Evolutionary conservation across 192 early-diverging fungal genomes (phyloP).

Genomic region (Lobulomyces angularis): DNA sequence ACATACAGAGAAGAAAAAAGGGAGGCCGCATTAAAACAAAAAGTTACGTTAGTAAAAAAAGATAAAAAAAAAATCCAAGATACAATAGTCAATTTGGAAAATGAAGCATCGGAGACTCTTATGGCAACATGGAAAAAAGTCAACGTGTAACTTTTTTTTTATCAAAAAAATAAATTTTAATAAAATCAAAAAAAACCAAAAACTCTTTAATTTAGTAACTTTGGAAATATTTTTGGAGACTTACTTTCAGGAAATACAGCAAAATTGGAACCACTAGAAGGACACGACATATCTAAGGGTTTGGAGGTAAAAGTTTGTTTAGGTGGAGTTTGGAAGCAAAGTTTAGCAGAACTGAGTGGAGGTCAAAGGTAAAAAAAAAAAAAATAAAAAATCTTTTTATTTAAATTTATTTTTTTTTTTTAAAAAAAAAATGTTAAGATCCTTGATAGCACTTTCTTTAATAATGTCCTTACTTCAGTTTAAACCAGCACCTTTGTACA

Average conservation of each 20-base stretch:
- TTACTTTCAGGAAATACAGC: slow-evolving; percentile 83
- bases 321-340: slow-evolving; percentile 95
- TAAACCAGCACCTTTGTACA: slow-evolving; percentile 99
- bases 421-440: slow-evolving; percentile 31
- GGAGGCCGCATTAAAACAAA: slow-evolving; percentile 67
- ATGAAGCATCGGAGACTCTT: slow-evolving; percentile 82
- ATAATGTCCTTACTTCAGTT: slow-evolving; percentile 93
- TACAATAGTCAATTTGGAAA: slow-evolving; percentile 76
- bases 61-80: slow-evolving; percentile 95
- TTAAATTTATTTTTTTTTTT: slow-evolving; percentile 8
- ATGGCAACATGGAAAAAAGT: slow-evolving; percentile 84
- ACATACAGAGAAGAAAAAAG: slow-evolving; percentile 70
- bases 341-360: slow-evolving; percentile 90
- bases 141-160: slow-evolving; percentile 43
- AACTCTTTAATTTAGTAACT: slow-evolving; percentile 51
- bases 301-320: slow-evolving; percentile 90
- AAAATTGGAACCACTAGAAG: slow-evolving; percentile 76
- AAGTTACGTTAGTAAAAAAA: slow-evolving; percentile 74
- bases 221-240: slow-evolving; percentile 92
- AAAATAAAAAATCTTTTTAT: not conserved
- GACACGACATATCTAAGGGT: slow-evolving; percentile 63
- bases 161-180: slow-evolving; percentile 2
- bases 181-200: not conserved
- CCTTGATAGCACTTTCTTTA: slow-evolving; percentile 88
- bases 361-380: slow-evolving; percentile 63